Base-by-base conservation (phyloP, 257 asterid species). In the Capsicum rhomboideum region DNA sequence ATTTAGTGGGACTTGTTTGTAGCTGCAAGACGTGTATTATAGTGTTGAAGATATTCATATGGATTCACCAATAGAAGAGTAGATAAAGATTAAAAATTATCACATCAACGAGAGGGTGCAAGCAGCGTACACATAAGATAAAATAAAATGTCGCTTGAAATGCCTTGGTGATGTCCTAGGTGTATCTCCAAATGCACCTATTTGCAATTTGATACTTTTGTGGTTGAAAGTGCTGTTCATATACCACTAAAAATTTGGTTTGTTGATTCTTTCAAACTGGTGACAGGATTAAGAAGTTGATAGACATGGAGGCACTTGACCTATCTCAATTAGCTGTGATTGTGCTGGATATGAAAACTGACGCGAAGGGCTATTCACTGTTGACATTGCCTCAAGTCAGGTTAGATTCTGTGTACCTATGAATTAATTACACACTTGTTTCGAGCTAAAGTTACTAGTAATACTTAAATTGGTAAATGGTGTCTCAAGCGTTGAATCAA, bases 301-400 rank as follows among this genome's bases (percentile, higher is more conserved):
- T 96, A 23, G 98, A 96, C 67, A 90, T 92, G 82, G 98, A 94
- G 85, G 98, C 92, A 37, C 86, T 96, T 78, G 94, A 94, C 54
- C 85, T 96, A 85, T 94, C 98, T 61, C 97, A 97, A 37, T 86
- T 96, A 90, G 68, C 93, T 56, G 90, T 93, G 71, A 79, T 96
- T 87, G 96, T 96, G 81, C 91, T 96, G 74, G 99, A 96, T 89
- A 89, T 94, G 97, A 89, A 91, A 90, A 88, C 89, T 74, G 99
- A 96, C 85, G 95, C 93, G 61, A 96, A 94, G 91, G 98, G 99
- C 86, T 94, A 94, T 89, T 94, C 97, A 85, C 85, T 96, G 86
- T 91, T 96, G 88, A 91, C 97, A 55, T 97, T 96, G 86, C 97
- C 94, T 75, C 99, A 96, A 94, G 93, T 96, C 94, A 94, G 99